These are phyloP conservation scores for Heracleum sosnowskyi DNA, from an alignment of 129 eudicot species.

Conservation along the genomic window DNA sequence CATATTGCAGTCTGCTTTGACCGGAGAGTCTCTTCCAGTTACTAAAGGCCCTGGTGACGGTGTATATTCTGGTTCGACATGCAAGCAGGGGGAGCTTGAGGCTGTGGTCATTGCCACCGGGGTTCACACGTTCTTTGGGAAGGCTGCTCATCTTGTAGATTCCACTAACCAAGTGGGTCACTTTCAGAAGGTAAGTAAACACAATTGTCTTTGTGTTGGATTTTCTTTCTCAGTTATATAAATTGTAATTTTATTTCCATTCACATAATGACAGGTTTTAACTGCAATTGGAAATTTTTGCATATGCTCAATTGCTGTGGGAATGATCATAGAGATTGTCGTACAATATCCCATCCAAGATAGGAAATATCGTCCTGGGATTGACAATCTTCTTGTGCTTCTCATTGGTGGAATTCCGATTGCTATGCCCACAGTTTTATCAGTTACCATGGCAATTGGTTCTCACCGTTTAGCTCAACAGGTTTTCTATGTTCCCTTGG, in stretches of 20 bases:
- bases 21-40: conserved; percentile 97
- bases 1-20: conserved; percentile 78
- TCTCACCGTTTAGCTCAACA: conserved; percentile 97
- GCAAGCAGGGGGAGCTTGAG: conserved; percentile 96
- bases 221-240: neutral
- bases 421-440: conserved; percentile 98
- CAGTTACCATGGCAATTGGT: conserved; percentile 99
- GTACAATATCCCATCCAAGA: conserved; percentile 97
- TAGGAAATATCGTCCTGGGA: conserved; percentile 86
- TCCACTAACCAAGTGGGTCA: conserved; percentile 96
- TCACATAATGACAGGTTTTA: conserved; percentile 47
- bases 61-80: conserved; percentile 94
- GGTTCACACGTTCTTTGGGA: conserved; percentile 95
- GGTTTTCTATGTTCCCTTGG: conserved; percentile 35
- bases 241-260: conserved; percentile 4
- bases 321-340: conserved; percentile 83
- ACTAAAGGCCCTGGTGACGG: conserved; percentile 98
- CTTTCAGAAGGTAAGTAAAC: conserved; percentile 68
- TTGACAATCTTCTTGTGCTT: conserved; percentile 96
- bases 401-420: conserved; percentile 98
- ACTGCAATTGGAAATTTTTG: conserved; percentile 99
- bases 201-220: neutral
- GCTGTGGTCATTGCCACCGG: conserved; percentile 97
- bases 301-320: conserved; percentile 98
- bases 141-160: conserved; percentile 99